A percentile compares a stretch with the other conserved stretches of the same genome.
Evolutionary conservation across 2,329 filamentous ascomycete genomes (phyloP).

Genomic region (Penicillium sp.): DNA sequence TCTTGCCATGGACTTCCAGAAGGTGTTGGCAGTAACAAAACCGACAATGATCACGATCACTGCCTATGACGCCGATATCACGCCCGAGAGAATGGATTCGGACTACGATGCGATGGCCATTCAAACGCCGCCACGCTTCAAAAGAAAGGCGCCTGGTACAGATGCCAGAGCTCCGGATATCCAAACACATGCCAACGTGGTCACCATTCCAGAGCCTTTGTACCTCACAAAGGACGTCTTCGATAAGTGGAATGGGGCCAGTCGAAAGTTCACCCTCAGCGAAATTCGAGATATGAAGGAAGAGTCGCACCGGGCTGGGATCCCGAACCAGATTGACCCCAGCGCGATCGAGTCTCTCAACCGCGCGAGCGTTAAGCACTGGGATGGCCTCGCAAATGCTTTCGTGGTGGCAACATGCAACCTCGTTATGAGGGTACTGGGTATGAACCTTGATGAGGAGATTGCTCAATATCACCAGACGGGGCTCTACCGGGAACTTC

Average conservation of each 20-base stretch:
- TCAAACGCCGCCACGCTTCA: constrained; percentile 2
- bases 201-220: background rate
- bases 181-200: background rate
- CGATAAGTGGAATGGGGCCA: constrained; percentile 24
- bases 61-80: constrained; percentile 39
- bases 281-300: constrained; percentile 60
- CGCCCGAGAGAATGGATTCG: constrained; percentile 36
- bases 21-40: constrained; percentile 50
- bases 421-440: constrained; percentile 40
- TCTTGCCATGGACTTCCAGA: constrained; percentile 58
- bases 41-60: constrained; percentile 38
- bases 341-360: constrained; percentile 65
- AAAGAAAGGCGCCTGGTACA: constrained; percentile 27
- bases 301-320: constrained; percentile 59
- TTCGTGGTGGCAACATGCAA: constrained; percentile 40
- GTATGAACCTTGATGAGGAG: constrained; percentile 52
- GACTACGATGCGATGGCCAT: constrained; percentile 33
- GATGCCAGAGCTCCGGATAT: constrained; percentile 8
- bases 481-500: constrained; percentile 38
- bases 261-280: constrained; percentile 34
- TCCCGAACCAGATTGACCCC: constrained; percentile 62
- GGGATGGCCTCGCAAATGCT: constrained; percentile 57
- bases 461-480: constrained; percentile 42
- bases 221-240: constrained; percentile 30
- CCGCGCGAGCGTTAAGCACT: constrained; percentile 60